A percentile compares a stretch with the other conserved stretches of the same genome.
These are phyloP conservation scores for Coniochaeta sp. DNA, from an alignment of 2,329 filamentous ascomycete genomes.

Conservation along the genomic window DNA sequence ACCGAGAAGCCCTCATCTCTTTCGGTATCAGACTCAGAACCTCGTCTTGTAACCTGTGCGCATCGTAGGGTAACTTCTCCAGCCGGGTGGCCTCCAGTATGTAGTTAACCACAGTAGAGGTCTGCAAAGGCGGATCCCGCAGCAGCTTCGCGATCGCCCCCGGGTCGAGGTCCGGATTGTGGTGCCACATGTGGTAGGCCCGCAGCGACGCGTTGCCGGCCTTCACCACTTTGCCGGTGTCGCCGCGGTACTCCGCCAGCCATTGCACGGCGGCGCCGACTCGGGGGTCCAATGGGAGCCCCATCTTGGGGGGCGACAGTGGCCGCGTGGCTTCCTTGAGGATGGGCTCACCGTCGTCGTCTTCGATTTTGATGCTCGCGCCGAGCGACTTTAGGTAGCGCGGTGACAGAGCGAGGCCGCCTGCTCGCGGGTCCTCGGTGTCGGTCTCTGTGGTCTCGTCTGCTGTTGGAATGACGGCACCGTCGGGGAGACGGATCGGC, in stretches of 20 bases:
- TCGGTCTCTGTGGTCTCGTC: conserved; percentile 22
- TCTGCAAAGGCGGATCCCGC: conserved; percentile 53
- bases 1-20: conserved; percentile 14
- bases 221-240: conserved; percentile 14
- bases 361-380: conserved; percentile 18
- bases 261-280: conserved; percentile 35
- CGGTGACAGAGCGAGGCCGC: conserved; percentile 6
- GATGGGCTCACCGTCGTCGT: conserved; percentile 8
- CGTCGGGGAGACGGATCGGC: conserved; percentile 52
- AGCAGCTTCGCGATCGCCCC: conserved; percentile 45
- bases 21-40: conserved; percentile 30
- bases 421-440: conserved; percentile 10
- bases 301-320: conserved; percentile 1
- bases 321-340: not conserved
- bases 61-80: conserved; percentile 45
- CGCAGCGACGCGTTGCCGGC: conserved; percentile 34
- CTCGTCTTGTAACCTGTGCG: conserved; percentile 34
- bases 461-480: conserved; percentile 20
- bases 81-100: conserved; percentile 47
- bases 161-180: conserved; percentile 40
- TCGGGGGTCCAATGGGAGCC: conserved; percentile 28
- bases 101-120: conserved; percentile 49
- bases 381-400: conserved; percentile 12
- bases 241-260: conserved; percentile 26
- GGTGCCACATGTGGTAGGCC: conserved; percentile 59